Evolutionary conservation across 306 rosid genomes (phyloP).

Genomic region (Hippophae rhamnoides): DNA sequence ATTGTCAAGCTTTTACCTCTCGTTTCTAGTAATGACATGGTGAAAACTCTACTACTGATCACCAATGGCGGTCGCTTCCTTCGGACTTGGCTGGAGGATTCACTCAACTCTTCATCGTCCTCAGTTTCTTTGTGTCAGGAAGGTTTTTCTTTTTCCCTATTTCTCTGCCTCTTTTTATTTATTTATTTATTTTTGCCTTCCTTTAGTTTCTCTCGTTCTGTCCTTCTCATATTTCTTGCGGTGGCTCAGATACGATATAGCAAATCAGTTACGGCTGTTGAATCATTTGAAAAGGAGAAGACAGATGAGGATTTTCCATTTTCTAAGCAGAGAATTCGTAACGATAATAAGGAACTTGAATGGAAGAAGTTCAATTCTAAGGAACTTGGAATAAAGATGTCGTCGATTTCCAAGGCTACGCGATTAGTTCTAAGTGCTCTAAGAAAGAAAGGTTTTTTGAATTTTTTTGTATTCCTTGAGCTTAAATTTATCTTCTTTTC

Average conservation of each 20-base stretch:
- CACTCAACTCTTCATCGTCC: slow-evolving; percentile 9
- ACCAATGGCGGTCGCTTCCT: slow-evolving; percentile 5
- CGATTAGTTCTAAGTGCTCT: slow-evolving; percentile 21
- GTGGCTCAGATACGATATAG: slow-evolving; percentile 11
- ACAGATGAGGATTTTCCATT: slow-evolving; percentile 2
- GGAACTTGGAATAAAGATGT: slow-evolving; percentile 28
- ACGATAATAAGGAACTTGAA: slow-evolving; percentile 14
- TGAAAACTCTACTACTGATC: neutral
- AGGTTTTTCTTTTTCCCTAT: slow-evolving; percentile 9
- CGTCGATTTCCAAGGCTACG: slow-evolving; percentile 27
- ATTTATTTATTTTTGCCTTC: neutral
- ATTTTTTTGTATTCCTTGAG: neutral
- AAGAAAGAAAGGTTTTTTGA: slow-evolving; percentile 17
- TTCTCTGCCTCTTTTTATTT: neutral
- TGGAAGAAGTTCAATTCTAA: slow-evolving; percentile 26
- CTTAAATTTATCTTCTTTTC: neutral
- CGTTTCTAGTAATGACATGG: slow-evolving; percentile 4
- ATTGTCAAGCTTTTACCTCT: neutral
- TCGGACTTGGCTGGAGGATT: slow-evolving; percentile 11
- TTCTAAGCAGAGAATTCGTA: slow-evolving; percentile 4
- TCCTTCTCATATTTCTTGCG: no score
- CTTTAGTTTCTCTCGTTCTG: neutral
- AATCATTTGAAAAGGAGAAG: slow-evolving; percentile 7
- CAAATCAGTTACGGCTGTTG: slow-evolving; percentile 15
- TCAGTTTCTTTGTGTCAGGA: slow-evolving; percentile 17